phyloP scores from a whole-genome alignment of 768 basidiomycete species.

The Xanthoconium stramineum region DNA sequence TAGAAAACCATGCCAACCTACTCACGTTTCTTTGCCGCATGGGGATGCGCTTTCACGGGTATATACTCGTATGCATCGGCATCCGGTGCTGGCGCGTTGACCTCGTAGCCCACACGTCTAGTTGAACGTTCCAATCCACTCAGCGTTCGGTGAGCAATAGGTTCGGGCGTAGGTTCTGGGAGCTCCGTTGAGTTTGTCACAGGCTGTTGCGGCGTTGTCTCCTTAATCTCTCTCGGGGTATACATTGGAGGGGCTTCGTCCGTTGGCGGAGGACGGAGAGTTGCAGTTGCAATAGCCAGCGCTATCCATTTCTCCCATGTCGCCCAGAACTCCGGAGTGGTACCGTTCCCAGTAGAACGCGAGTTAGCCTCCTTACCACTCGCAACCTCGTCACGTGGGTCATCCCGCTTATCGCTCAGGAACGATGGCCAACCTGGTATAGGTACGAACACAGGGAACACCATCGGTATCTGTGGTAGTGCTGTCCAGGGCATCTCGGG shows the following conservation, averaged over 20 bases:
- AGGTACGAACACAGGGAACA: slow-evolving; percentile 78
- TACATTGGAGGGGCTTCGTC: slow-evolving; percentile 71
- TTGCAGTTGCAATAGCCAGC: slow-evolving; percentile 47
- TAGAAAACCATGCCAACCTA: background rate
- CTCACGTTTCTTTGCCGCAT: slow-evolving; percentile 64
- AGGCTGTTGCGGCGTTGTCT: background rate
- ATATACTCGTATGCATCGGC: slow-evolving; percentile 66
- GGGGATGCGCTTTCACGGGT: slow-evolving; percentile 42
- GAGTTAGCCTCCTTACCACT: slow-evolving; percentile 35
- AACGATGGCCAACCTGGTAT: slow-evolving; percentile 63
- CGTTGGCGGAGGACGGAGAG: slow-evolving; percentile 37
- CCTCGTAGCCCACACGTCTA: slow-evolving; percentile 46
- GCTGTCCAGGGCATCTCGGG: slow-evolving; percentile 66
- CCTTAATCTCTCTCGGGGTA: slow-evolving; percentile 53
- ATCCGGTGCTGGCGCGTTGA: slow-evolving; percentile 57
- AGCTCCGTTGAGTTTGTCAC: background rate
- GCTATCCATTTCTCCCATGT: slow-evolving; percentile 79
- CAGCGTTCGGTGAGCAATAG: slow-evolving; percentile 23
- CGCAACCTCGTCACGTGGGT: slow-evolving; percentile 21
- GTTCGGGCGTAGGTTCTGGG: slow-evolving; percentile 4
- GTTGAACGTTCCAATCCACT: slow-evolving; percentile 31
- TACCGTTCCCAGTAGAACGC: slow-evolving; percentile 38
- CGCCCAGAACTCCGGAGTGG: slow-evolving; percentile 62
- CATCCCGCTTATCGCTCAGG: slow-evolving; percentile 48
- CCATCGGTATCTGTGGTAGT: slow-evolving; percentile 66